Conservation (phyloP, 345 rosid genomes). For the Xanthoceras sorbifolium region DNA sequence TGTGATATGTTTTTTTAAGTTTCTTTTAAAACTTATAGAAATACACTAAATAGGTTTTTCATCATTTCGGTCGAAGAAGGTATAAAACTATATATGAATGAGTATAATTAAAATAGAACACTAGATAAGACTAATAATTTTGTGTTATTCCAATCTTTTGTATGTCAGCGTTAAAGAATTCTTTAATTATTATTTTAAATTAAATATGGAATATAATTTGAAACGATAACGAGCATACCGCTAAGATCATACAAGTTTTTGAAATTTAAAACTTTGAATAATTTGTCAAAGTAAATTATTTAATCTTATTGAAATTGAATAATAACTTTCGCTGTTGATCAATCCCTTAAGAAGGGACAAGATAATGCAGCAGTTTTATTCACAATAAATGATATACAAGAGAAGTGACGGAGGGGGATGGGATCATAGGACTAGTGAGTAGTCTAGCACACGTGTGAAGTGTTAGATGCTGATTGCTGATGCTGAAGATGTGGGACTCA, state of each 20-base stretch:
- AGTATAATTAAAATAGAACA: no score
- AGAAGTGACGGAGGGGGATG: not conserved
- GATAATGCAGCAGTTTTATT: constrained; percentile 11
- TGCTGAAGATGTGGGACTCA: constrained; percentile 28
- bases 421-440: no score
- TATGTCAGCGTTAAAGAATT: no score
- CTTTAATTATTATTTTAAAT: no score
- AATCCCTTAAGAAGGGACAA: constrained; percentile 8
- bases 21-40: no score
- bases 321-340: not conserved
- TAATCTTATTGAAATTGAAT: not conserved
- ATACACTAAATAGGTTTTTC: no score
- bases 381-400: constrained; percentile 6
- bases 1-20: no score
- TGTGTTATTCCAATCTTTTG: no score
- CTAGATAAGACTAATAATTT: no score
- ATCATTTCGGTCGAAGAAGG: no score
- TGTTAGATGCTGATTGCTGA: constrained; percentile 23
- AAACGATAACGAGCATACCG: not conserved
- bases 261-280: no score
- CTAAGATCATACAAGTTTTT: not conserved
- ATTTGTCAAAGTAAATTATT: not conserved
- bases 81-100: no score
- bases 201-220: not conserved
- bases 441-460: constrained; percentile 36